Conservation (phyloP, 805 yeast genomes). For the Isabelozyma heimii region DNA sequence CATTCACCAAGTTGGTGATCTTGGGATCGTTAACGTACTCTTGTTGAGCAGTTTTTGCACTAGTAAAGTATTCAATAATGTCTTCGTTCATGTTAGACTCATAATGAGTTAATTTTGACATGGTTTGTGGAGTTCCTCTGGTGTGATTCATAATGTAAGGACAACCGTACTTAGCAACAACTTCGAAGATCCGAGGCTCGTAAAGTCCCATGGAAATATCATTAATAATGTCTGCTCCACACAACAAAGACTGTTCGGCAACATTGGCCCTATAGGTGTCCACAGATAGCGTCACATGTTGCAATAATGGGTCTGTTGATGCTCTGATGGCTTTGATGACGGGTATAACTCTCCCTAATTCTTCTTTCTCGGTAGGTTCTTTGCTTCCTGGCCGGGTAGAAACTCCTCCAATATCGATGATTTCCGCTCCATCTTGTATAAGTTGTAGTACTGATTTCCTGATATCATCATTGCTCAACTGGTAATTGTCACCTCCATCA, state of each 20-base stretch:
- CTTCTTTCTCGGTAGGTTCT: conserved; percentile 64
- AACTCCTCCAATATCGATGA: conserved; percentile 91
- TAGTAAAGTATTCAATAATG: conserved; percentile 34
- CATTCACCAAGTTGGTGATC: conserved; percentile 44
- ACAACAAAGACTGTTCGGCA: conserved; percentile 62
- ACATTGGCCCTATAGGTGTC: conserved; percentile 83
- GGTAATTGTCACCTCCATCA: conserved; percentile 64
- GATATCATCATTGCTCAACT: conserved; percentile 35
- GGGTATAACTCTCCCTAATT: conserved; percentile 67
- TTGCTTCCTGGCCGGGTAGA: conserved; percentile 85
- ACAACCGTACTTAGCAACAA: conserved; percentile 66
- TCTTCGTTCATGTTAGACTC: conserved; percentile 33
- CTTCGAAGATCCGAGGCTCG: conserved; percentile 63
- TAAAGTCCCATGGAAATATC: conserved; percentile 82
- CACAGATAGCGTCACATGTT: conserved; percentile 61
- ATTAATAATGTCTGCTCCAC: conserved; percentile 90
- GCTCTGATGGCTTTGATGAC: conserved; percentile 60
- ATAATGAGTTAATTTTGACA: conserved; percentile 62
- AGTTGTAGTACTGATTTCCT: conserved; percentile 47
- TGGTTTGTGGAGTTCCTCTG: conserved; percentile 76
- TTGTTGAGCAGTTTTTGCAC: conserved; percentile 21
- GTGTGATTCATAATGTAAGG: conserved; percentile 84
- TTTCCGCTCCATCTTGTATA: conserved; percentile 61
- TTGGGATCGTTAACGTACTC: conserved; percentile 12
- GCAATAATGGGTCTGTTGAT: conserved; percentile 29